Conservation (phyloP, 805 yeast species). For the Kluyveromyces dobzhanskii region DNA sequence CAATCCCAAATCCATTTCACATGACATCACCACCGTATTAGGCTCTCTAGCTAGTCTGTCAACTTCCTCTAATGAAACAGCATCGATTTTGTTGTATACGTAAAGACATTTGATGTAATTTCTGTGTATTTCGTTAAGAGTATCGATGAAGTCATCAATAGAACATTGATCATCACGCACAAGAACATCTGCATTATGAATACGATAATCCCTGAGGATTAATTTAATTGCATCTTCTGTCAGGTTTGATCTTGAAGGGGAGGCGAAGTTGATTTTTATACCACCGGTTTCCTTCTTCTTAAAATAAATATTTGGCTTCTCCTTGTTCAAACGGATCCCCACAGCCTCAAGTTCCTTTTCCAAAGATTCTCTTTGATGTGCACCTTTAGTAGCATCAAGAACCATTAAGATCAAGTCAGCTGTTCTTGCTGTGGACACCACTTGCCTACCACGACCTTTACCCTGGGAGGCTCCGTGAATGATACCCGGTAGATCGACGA, state of each 20-base stretch:
- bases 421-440: slow-evolving; percentile 91
- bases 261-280: slow-evolving; percentile 67
- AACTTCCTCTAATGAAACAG: slow-evolving; percentile 89
- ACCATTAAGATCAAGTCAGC: slow-evolving; percentile 91
- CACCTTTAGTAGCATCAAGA: slow-evolving; percentile 89
- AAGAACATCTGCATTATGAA: slow-evolving; percentile 90
- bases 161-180: slow-evolving; percentile 84
- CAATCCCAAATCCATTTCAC: slow-evolving; percentile 79
- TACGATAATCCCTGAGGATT: slow-evolving; percentile 74
- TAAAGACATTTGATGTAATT: slow-evolving; percentile 86
- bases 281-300: slow-evolving; percentile 87
- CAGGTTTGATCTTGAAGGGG: slow-evolving; percentile 67
- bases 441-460: slow-evolving; percentile 96
- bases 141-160: slow-evolving; percentile 88
- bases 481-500: slow-evolving; percentile 96
- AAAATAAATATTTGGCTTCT: slow-evolving; percentile 67
- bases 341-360: slow-evolving; percentile 89
- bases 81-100: slow-evolving; percentile 91
- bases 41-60: slow-evolving; percentile 90
- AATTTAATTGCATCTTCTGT: slow-evolving; percentile 73
- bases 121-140: slow-evolving; percentile 78
- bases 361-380: slow-evolving; percentile 76
- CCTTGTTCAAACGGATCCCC: slow-evolving; percentile 82
- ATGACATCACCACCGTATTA: slow-evolving; percentile 88
- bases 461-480: slow-evolving; percentile 96